phyloP scores from a whole-genome alignment of 768 basidiomycete genomes.

The Pisolithus orientalis region DNA sequence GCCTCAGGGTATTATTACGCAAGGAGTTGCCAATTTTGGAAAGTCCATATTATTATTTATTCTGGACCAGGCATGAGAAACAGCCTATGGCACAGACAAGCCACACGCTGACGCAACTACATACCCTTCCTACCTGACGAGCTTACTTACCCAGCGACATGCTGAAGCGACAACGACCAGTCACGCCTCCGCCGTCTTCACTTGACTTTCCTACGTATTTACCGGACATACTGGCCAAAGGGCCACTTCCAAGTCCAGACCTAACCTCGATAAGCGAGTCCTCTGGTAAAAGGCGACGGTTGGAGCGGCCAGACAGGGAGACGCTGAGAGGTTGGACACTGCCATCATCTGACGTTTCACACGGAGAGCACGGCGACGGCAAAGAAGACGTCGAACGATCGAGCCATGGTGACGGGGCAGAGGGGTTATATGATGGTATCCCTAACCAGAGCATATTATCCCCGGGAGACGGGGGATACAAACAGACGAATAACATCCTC shows the following conservation, averaged over 20 bases:
- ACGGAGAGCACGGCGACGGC: conserved; percentile 19
- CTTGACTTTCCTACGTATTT: conserved; percentile 21
- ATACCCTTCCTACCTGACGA: conserved; percentile 3
- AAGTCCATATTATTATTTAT: no score
- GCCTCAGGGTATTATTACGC: no score
- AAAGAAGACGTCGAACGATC: conserved; percentile 18
- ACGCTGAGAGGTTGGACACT: no score
- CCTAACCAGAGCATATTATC: background rate
- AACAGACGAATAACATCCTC: conserved; percentile 55
- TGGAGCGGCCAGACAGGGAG: conserved; percentile 33
- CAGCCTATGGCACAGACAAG: background rate
- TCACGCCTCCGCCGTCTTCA: conserved; percentile 36
- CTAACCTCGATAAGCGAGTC: conserved; percentile 17
- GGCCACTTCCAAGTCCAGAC: conserved; percentile 6
- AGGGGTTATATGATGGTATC: conserved; percentile 7
- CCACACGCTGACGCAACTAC: background rate
- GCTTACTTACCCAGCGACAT: conserved; percentile 23
- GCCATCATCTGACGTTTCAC: conserved; percentile 2
- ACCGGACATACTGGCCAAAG: conserved; percentile 5
- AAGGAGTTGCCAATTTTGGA: no score
- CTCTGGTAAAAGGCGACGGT: conserved; percentile 49
- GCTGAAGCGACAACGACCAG: conserved; percentile 49
- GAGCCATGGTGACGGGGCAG: conserved; percentile 27
- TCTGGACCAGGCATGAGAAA: background rate
- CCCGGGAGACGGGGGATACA: conserved; percentile 37